phyloP scores from a whole-genome alignment of 257 asterid genomes.

The Solanum neorickii region DNA sequence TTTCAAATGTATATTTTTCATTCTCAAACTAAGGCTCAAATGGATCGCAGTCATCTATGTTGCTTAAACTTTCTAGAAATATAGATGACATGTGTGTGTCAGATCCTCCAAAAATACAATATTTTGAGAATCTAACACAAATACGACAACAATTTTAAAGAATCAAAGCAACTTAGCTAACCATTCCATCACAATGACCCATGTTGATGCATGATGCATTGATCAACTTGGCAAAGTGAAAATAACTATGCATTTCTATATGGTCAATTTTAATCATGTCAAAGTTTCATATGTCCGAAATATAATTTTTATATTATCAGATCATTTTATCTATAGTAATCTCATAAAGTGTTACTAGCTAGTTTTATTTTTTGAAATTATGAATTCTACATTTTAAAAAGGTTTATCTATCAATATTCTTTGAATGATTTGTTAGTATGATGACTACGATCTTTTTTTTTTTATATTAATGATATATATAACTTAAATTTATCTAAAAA shows the following conservation, averaged over 20 bases:
- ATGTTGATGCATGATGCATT: background rate
- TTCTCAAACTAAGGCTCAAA: background rate
- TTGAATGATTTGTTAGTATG: background rate
- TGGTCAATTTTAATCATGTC: background rate
- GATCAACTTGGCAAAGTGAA: background rate
- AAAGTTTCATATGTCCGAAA: background rate
- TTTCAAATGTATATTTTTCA: fast-evolving
- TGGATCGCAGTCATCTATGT: background rate
- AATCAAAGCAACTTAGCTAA: background rate
- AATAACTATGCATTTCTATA: background rate
- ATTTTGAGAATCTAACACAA: background rate
- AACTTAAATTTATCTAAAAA: background rate
- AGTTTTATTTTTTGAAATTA: background rate
- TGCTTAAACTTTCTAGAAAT: no score
- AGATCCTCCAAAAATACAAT: no score
- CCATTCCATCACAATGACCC: background rate
- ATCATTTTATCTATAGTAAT: background rate
- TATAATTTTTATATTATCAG: background rate
- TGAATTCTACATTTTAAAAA: background rate
- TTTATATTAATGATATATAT: background rate
- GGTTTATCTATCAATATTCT: background rate
- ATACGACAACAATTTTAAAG: background rate
- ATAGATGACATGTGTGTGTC: no score
- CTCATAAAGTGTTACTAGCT: background rate
- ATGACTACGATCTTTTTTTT: background rate